These are phyloP conservation scores for Populus hybrid DNA, from an alignment of 441 rosid genomes.

Conservation along the genomic window DNA sequence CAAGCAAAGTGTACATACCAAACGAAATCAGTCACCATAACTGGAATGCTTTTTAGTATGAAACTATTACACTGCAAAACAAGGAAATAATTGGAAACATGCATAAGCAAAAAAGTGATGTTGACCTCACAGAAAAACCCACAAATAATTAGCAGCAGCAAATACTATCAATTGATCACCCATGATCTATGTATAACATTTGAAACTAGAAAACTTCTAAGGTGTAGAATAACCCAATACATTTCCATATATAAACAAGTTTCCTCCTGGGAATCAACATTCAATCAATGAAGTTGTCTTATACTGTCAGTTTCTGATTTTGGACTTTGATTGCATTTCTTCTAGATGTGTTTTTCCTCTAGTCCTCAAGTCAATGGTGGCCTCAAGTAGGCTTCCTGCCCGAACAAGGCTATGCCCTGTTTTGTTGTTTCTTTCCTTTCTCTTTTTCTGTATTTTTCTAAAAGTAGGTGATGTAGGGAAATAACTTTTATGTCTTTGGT, in stretches of 20 bases:
- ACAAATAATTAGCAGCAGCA: background rate
- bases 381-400: background rate
- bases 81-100: constrained; percentile 29
- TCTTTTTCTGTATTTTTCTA: background rate
- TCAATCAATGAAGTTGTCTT: background rate
- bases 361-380: background rate
- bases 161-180: background rate
- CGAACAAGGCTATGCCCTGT: background rate
- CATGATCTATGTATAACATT: background rate
- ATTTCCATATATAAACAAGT: no score
- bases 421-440: background rate
- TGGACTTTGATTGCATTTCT: background rate
- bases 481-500: background rate
- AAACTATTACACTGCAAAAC: constrained; percentile 73
- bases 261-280: background rate
- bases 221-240: background rate
- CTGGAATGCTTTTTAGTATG: constrained; percentile 86
- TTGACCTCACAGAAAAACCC: background rate
- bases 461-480: background rate
- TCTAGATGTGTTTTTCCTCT: background rate
- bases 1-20: constrained; percentile 94
- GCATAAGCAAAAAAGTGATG: background rate
- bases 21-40: constrained; percentile 89
- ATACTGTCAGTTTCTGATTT: background rate
- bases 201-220: background rate